phyloP scores from a whole-genome alignment of 768 basidiomycete species.

The Termitomyces sp. region DNA sequence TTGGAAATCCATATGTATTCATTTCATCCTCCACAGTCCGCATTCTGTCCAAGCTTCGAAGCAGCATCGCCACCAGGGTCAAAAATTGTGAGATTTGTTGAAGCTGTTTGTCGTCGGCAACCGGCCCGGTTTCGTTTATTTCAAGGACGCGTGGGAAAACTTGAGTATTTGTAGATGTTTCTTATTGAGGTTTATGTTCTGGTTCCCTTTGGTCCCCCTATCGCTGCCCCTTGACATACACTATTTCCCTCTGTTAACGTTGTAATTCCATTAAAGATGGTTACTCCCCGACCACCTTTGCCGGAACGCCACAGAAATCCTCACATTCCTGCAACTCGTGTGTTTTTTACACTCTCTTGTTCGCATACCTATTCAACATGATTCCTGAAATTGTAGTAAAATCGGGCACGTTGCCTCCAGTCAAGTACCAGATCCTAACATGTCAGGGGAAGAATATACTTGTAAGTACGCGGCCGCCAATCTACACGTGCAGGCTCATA shows the following conservation, averaged over 20 bases:
- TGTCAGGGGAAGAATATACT: slow-evolving; percentile 86
- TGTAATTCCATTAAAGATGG: slow-evolving; percentile 25
- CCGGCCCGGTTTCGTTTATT: slow-evolving; percentile 11
- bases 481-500: background rate
- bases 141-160: slow-evolving; percentile 25
- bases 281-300: slow-evolving; percentile 41
- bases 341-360: slow-evolving; percentile 15
- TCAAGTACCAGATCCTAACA: slow-evolving; percentile 90
- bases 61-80: background rate
- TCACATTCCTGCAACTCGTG: slow-evolving; percentile 40
- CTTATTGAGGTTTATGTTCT: slow-evolving; percentile 24
- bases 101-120: background rate
- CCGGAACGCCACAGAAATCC: slow-evolving; percentile 51
- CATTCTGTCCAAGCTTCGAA: background rate
- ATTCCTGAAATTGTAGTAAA: slow-evolving; percentile 26
- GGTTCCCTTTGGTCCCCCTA: slow-evolving; percentile 12
- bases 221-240: slow-evolving; percentile 10
- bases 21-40: background rate
- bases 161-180: slow-evolving; percentile 26
- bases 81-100: slow-evolving; percentile 3
- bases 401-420: slow-evolving; percentile 50
- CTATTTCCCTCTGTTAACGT: background rate
- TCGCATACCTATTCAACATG: slow-evolving; percentile 11
- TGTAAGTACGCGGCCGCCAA: slow-evolving; percentile 6
- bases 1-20: slow-evolving; percentile 8